These are phyloP conservation scores for Coemansia sp. DNA, from an alignment of 192 early-diverging fungal species.

Conservation along the genomic window DNA sequence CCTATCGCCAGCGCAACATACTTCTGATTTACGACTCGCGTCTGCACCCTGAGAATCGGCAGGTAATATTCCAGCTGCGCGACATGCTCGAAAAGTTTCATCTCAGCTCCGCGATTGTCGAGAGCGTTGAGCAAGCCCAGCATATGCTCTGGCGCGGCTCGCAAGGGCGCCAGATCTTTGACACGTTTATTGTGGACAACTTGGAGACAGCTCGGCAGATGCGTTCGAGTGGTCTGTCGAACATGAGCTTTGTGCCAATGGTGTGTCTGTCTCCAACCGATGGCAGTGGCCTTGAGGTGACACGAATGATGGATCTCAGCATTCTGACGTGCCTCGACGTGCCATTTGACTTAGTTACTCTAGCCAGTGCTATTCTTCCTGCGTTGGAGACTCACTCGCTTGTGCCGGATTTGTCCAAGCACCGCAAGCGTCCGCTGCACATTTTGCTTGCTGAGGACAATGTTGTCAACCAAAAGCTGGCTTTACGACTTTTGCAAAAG, in stretches of 20 bases:
- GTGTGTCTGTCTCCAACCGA: slow-evolving; percentile 58
- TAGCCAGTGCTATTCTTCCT: slow-evolving; percentile 69
- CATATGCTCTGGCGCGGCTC: slow-evolving; percentile 41
- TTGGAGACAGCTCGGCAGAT: slow-evolving; percentile 61
- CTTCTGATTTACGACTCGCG: slow-evolving; percentile 63
- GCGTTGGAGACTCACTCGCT: slow-evolving; percentile 69
- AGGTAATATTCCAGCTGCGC: slow-evolving; percentile 37
- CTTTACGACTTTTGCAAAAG: slow-evolving; percentile 69
- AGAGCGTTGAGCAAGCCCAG: slow-evolving; percentile 28
- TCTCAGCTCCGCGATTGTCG: slow-evolving; percentile 57
- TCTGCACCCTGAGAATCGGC: slow-evolving; percentile 34
- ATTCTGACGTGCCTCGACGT: slow-evolving; percentile 72
- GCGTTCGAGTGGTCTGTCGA: slow-evolving; percentile 43
- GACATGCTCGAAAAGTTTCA: slow-evolving; percentile 56
- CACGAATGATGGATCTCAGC: slow-evolving; percentile 59
- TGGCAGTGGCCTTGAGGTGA: slow-evolving; percentile 30
- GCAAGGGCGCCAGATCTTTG: slow-evolving; percentile 53
- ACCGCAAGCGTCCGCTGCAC: slow-evolving; percentile 61
- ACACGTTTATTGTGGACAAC: slow-evolving; percentile 68
- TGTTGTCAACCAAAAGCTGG: slow-evolving; percentile 82
- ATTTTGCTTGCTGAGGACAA: slow-evolving; percentile 87
- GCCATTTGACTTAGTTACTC: slow-evolving; percentile 59
- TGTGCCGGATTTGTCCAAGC: slow-evolving; percentile 60
- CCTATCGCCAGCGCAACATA: slow-evolving; percentile 64
- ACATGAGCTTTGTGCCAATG: slow-evolving; percentile 69